Base-by-base conservation (phyloP, 495 filamentous ascomycete species). In the Daldinia grandis region DNA sequence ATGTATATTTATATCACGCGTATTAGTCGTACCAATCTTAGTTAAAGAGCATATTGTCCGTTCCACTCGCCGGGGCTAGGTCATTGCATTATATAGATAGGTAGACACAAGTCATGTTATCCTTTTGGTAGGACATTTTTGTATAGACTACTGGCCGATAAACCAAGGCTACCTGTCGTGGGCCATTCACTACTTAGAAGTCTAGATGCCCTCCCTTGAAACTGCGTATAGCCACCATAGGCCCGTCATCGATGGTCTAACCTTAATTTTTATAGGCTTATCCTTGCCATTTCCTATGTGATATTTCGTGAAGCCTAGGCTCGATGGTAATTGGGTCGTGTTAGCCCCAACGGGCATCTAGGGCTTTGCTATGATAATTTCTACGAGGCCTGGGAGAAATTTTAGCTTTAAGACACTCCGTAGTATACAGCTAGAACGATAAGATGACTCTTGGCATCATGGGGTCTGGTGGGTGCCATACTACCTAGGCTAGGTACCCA, bases 341-440 rank as follows among this genome's bases (percentile, higher is more conserved):
- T 38, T 27, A 56, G 37, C 37, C 50, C 38, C 57, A 64, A 35
- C 37, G n/a, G n/a, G 27, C 4, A 5, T 47, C 27, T 1, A 4
- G 14, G 10, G 33, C 33, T 35, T 35, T 35, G 1, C 12, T 12
- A 14, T 14, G 12, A 35, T 35, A 10, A 14, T 4, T 35, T 35
- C 12, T 35, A 35, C 12, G 33, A 33, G 31, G 12, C 58, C 27
- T 19, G 37, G 28, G 37, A 28, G 17, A 4, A 54, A 19, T 1
- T 66, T 61, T 60, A 55, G 49, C 56, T 67, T 67, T 38, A 27
- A 35, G 35, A 17, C 33, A 56, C 10, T 56, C 49, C 27, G 5
- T 67, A 53, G 50, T 33, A 10, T 24, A 17, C 12, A 28, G 7
- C 21, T 31, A 28, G n/a, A 51, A 17, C n/a, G 25, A 3, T 4